Base-by-base conservation (phyloP, 352 stramenopile genomes). In the Phytophthora syringae region DNA sequence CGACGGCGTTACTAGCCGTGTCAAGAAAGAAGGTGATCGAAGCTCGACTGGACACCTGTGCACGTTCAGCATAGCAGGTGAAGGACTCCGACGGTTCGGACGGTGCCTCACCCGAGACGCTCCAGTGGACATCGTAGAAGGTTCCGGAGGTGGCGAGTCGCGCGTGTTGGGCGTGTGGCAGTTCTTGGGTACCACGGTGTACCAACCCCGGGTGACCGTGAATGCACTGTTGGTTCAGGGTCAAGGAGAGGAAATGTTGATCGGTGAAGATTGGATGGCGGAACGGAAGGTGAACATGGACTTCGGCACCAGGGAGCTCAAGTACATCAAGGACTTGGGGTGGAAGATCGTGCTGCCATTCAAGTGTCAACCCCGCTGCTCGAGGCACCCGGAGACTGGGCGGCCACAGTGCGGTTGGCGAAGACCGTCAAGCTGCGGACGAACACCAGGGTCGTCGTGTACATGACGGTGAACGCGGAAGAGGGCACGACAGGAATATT, bases 371-470 rank as follows among this genome's bases (percentile, higher is more conserved):
- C 32, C 1, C 11, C 49, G 1, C 15, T 55, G 32, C 7, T 25
- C 22, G 2, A 59, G 6, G 11, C 27, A 10, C 22, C 7, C 1
- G 39, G 24, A 16, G 52, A 43, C 11, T 12, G 30, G 10, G 21
- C 2, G 3, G 43, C 21, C 0, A 30, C 18, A 0, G 53, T 64
- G 25, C 37, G 49, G 0, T 13, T 70, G 22, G 18, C 40, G 16
- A 55, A 45, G 32, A 36, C 18, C 1, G 49, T 34, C 13, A 70
- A 63, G 54, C 32, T 70, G 5, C 20, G 27, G 7, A 48, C 62
- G 4, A 55, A 61, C 42, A 56, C 55, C 0, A 13, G 34, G 1
- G 57, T n/a, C 9, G n/a, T 61, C 3, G 13, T 70, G 13, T 16
- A 37, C 0, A 18, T 70, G 18, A 28, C 25, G 12, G 52, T 70